Base-by-base conservation (phyloP, 2,329 filamentous ascomycete species). In the Myriosclerotinia curreyana region DNA sequence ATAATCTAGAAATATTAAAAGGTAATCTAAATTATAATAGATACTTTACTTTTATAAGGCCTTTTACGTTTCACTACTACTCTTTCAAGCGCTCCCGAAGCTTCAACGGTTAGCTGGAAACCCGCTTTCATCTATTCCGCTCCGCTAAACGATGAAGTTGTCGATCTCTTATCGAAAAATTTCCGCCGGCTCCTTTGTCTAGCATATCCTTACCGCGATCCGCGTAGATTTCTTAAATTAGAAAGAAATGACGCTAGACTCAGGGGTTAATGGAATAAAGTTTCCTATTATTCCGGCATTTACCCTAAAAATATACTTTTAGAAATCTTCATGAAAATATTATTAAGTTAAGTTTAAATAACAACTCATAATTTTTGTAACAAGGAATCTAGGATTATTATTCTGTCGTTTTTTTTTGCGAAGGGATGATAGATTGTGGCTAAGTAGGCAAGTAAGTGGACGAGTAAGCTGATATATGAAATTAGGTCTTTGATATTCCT, bases 221-320 rank as follows among this genome's bases (percentile, higher is more conserved):
- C 40, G 25, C n/a, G 28, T 2, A 56, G 17, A 34, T n/a, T 44
- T 56, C 53, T 55, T 56, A 56, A 56, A 31, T 31, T 55, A 55
- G 53, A 55, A 56, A 12, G 5, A 3, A 20, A 34, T 31, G 20
- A 28, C 7, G 9, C 6, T n/a, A 31, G 48, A 15, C 14, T 5
- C 22, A 2, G 2, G 22, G 25, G 17, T 42, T 44, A 44, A 31
- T 9, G 2, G 31, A 31, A 7, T n/a, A 44, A 9, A 22, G 25
- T 44, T 56, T 44, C 20, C 8, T 22, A 4, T 31, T n/a, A 34
- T n/a, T n/a, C 53, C 6, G 20, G 20, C 17, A 56, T 44, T 17
- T 25, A 31, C 40, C 22, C 38, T 56, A 17, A 46, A 17, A 46
- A 8, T 14, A 34, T 44, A 46, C 40, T 56, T 56, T 51, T 5